Conservation (phyloP, 805 yeast species). For the Candida vaughaniae region DNA sequence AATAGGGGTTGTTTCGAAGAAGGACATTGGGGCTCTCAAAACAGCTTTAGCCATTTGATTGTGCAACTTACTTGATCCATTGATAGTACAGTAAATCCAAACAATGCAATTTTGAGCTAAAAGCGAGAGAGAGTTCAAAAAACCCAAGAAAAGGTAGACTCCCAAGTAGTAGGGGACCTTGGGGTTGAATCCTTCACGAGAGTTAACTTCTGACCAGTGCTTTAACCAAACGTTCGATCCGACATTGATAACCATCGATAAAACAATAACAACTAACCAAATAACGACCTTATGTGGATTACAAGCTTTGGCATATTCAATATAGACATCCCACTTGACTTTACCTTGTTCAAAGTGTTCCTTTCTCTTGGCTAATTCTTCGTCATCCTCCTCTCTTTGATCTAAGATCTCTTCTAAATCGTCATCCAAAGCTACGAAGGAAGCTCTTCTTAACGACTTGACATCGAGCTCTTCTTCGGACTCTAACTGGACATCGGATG, state of each 20-base stretch:
- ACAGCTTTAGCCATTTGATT: conserved; percentile 69
- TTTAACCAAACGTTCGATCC: conserved; percentile 88
- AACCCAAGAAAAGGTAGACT: conserved; percentile 72
- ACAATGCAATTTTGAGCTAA: conserved; percentile 66
- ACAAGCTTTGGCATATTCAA: conserved; percentile 85
- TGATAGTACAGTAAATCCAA: conserved; percentile 80
- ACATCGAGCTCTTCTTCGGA: conserved; percentile 31
- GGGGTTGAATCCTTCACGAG: conserved; percentile 68
- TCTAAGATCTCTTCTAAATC: conserved; percentile 33
- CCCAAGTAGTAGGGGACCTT: conserved; percentile 68
- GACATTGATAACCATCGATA: conserved; percentile 62
- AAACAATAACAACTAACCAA: conserved; percentile 54
- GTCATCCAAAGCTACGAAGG: conserved; percentile 45
- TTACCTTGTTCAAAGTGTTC: conserved; percentile 93
- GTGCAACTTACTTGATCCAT: conserved; percentile 77
- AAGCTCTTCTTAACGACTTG: conserved; percentile 58
- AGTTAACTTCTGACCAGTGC: conserved; percentile 93
- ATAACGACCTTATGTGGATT: conserved; percentile 62
- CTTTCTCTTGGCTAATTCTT: conserved; percentile 45
- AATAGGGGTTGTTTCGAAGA: conserved; percentile 93
- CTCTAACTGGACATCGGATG: conserved; percentile 28
- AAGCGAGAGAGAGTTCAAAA: conserved; percentile 58
- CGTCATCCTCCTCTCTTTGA: conserved; percentile 37
- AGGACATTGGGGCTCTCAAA: conserved; percentile 89
- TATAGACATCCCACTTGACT: conserved; percentile 84